Conservation (phyloP, 176 grass and related monocot genomes). For the Miscanthus lutarioriparius region DNA sequence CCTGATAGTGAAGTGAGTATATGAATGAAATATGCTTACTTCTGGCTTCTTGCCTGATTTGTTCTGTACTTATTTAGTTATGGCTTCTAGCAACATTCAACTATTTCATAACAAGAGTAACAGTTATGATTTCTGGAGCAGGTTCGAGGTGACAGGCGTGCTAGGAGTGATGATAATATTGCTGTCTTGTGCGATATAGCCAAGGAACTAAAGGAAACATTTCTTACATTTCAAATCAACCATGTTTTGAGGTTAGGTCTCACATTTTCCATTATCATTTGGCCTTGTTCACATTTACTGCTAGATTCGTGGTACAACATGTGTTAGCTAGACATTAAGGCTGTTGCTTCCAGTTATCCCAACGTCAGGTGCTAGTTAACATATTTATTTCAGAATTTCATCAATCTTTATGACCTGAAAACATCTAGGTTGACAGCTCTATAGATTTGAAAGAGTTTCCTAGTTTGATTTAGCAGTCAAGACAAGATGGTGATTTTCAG, state of each 20-base stretch:
- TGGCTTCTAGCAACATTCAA: not conserved
- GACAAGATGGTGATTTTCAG: not conserved
- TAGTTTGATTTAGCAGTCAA: conserved; percentile 7
- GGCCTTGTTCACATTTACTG: not conserved
- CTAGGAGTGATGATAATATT: conserved; percentile 43
- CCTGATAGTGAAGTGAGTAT: conserved; percentile 47
- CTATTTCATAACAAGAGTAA: not conserved
- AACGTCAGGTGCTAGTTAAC: not conserved
- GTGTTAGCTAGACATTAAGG: not conserved
- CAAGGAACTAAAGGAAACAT: conserved; percentile 48
- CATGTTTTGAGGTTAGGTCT: conserved; percentile 63
- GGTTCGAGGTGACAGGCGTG: conserved; percentile 50
- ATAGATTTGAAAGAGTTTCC: not conserved
- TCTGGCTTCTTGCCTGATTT: conserved; percentile 7
- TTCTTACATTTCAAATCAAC: conserved; percentile 42
- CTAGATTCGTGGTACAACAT: not conserved
- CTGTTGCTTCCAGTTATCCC: not conserved
- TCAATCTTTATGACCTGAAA: not conserved
- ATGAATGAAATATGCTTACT: not conserved
- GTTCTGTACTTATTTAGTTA: not conserved
- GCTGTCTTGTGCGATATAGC: conserved; percentile 53
- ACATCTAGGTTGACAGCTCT: not conserved
- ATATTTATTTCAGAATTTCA: not conserved
- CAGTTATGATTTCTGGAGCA: conserved; percentile 30
- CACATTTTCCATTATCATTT: not conserved